Conservation (phyloP, 306 rosid genomes). For the Benincasa hispida region DNA sequence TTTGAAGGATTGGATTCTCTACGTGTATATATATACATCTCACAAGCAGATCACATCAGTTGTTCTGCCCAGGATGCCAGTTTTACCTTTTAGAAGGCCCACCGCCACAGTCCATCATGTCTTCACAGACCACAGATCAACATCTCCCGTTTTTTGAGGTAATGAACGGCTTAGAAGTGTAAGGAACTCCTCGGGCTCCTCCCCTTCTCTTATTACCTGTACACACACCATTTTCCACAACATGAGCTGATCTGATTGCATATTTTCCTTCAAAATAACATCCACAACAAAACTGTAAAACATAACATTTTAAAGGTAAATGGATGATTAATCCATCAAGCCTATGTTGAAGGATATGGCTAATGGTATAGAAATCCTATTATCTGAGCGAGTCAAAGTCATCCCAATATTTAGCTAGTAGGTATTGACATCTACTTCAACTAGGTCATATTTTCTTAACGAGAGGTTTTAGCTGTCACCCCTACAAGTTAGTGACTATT, state of each 20-base stretch:
- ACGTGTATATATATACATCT: constrained; percentile 21
- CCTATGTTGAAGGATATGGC: neutral
- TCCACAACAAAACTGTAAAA: neutral
- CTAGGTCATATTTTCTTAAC: neutral
- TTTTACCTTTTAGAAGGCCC: constrained; percentile 1
- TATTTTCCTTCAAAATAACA: neutral
- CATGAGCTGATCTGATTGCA: neutral
- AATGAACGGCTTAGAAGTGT: constrained; percentile 11
- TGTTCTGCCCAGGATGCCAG: constrained; percentile 28
- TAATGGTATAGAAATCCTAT: neutral
- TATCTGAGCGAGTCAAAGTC: neutral
- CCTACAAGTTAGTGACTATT: neutral
- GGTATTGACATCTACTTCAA: neutral
- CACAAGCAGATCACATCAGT: constrained; percentile 25
- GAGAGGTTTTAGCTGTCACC: neutral
- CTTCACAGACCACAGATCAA: neutral
- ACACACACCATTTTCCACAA: neutral
- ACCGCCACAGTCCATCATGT: neutral
- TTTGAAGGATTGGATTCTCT: neutral
- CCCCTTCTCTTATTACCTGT: constrained; percentile 39
- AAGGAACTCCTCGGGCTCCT: constrained; percentile 35
- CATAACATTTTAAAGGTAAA: neutral
- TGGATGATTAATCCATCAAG: neutral
- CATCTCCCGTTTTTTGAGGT: neutral
- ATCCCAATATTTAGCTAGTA: neutral